Conservation (phyloP, 495 filamentous ascomycete species). For the Penicillium canescens region DNA sequence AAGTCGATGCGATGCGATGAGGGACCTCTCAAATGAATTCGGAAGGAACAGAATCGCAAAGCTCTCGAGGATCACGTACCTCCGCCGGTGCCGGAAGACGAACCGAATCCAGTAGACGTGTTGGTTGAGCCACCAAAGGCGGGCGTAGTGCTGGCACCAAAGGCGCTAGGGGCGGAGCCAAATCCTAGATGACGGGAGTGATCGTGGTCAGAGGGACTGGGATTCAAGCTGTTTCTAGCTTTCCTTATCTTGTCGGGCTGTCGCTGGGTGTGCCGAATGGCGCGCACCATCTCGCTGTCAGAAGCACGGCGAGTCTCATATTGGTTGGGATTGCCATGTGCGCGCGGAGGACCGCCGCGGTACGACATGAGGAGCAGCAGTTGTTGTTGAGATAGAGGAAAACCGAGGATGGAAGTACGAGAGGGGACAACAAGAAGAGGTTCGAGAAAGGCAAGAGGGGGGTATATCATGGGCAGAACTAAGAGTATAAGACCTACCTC, state of each 20-base stretch:
- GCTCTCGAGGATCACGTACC: slow-evolving; percentile 49
- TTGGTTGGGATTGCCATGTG: slow-evolving; percentile 15
- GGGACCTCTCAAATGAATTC: not conserved
- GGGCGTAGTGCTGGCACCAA: slow-evolving; percentile 17
- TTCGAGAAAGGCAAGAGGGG: slow-evolving; percentile 12
- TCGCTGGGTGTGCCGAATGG: slow-evolving; percentile 30
- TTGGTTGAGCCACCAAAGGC: slow-evolving; percentile 30
- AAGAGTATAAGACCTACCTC: slow-evolving; percentile 43
- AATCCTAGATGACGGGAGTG: slow-evolving; percentile 56
- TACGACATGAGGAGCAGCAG: slow-evolving; percentile 39
- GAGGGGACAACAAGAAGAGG: slow-evolving; percentile 19
- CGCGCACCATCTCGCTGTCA: slow-evolving; percentile 21
- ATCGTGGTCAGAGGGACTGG: slow-evolving; percentile 47
- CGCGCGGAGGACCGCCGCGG: slow-evolving; percentile 33
- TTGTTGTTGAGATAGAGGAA: slow-evolving; percentile 21
- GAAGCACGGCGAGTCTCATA: slow-evolving; percentile 17
- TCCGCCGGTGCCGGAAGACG: slow-evolving; percentile 57
- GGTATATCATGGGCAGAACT: slow-evolving; percentile 7
- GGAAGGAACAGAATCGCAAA: slow-evolving; percentile 33
- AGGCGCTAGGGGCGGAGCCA: slow-evolving; percentile 49
- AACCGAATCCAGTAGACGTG: slow-evolving; percentile 54
- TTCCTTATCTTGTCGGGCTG: slow-evolving; percentile 44
- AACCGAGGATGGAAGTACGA: slow-evolving; percentile 19
- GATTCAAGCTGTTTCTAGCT: slow-evolving; percentile 28
- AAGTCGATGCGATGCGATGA: not conserved